A percentile compares a stretch with the other conserved stretches of the same genome.
phyloP scores from a whole-genome alignment of 2,329 filamentous ascomycete genomes.

The Cordyceps fumosorosea region DNA sequence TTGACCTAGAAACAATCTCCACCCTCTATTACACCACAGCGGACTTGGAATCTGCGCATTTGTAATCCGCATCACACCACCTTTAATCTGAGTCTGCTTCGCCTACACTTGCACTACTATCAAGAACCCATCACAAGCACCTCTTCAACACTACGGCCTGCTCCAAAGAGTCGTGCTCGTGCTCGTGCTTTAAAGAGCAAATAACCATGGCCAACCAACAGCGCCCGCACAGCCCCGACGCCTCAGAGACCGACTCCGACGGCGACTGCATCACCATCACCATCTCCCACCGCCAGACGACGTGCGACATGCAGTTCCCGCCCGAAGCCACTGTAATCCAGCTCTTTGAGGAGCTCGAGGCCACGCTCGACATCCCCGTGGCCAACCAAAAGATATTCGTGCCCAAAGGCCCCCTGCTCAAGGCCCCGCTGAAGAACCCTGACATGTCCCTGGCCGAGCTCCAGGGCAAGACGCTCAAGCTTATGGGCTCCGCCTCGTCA shows the following conservation, averaged over 20 bases:
- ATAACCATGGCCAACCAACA: constrained; percentile 13
- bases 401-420: constrained; percentile 58
- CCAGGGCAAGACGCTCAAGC: constrained; percentile 52
- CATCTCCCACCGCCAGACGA: constrained; percentile 40
- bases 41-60: not conserved
- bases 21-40: not conserved
- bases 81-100: not conserved
- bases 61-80: constrained; percentile 9
- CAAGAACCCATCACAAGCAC: not conserved
- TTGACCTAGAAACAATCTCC: not conserved
- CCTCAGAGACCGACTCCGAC: constrained; percentile 18
- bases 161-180: not conserved
- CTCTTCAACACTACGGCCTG: not conserved
- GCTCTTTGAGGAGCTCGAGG: constrained; percentile 52
- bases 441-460: constrained; percentile 42
- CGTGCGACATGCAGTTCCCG: constrained; percentile 38
- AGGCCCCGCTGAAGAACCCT: constrained; percentile 56
- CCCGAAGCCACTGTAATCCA: constrained; percentile 46
- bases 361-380: constrained; percentile 50
- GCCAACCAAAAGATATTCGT: constrained; percentile 64
- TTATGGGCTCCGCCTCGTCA: constrained; percentile 57
- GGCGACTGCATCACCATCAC: constrained; percentile 34
- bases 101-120: not conserved
- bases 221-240: not conserved
- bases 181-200: not conserved